Evolutionary conservation across 768 basidiomycete genomes (phyloP).

Genomic region (Kwoniella sp.): DNA sequence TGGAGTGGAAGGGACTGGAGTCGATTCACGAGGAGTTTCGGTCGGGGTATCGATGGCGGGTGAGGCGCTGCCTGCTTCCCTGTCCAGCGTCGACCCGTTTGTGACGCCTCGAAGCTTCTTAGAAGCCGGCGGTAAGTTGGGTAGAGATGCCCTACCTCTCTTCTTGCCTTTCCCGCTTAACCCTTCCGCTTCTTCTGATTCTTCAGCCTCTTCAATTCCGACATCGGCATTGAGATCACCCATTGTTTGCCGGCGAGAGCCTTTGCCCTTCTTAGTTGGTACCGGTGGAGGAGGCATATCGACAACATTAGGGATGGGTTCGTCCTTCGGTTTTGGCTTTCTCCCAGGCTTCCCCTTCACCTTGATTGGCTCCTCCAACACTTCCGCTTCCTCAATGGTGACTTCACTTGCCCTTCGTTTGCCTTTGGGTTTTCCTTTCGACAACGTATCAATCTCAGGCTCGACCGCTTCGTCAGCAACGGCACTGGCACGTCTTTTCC

Average conservation of each 20-base stretch:
- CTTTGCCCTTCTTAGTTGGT: conserved; percentile 14
- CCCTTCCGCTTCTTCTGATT: conserved; percentile 3
- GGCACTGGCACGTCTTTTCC: conserved; percentile 11
- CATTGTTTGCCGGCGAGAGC: conserved; percentile 13
- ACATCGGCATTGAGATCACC: background rate
- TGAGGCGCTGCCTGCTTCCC: conserved; percentile 16
- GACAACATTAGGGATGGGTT: background rate
- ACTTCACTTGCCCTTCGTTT: background rate
- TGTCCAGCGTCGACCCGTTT: background rate
- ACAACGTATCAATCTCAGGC: background rate
- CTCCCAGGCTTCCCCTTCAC: background rate
- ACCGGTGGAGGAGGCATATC: conserved; percentile 27
- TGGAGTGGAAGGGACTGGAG: conserved; percentile 24
- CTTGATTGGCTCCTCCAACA: background rate
- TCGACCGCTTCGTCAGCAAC: background rate
- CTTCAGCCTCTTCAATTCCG: background rate
- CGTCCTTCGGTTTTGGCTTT: background rate
- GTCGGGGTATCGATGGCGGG: conserved; percentile 25
- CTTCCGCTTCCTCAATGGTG: background rate
- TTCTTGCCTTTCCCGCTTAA: conserved; percentile 31
- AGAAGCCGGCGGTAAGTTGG: conserved; percentile 11
- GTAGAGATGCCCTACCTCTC: conserved; percentile 25
- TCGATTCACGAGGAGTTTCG: conserved; percentile 11
- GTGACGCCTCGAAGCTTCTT: conserved; percentile 28
- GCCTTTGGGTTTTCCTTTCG: background rate